Conservation (phyloP, 1,284 basidiomycete genomes). For the Marasmius fiardii region DNA sequence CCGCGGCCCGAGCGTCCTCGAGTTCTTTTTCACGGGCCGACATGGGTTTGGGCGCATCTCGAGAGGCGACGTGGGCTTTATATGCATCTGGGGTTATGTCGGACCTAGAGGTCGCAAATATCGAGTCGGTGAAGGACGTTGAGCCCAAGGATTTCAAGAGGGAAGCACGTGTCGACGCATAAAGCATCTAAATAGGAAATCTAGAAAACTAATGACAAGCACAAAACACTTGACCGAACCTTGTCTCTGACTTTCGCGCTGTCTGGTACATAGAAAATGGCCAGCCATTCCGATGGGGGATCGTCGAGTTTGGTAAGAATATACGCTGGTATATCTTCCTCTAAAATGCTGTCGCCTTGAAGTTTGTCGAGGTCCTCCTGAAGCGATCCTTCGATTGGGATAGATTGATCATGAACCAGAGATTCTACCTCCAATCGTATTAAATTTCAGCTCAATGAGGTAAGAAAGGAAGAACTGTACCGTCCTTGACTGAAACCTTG, state of each 20-base stretch:
- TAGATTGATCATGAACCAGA: slow-evolving; percentile 53
- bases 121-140: slow-evolving; percentile 68
- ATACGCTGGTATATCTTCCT: slow-evolving; percentile 67
- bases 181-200: slow-evolving; percentile 73
- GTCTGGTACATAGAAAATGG: slow-evolving; percentile 75
- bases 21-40: slow-evolving; percentile 80
- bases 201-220: slow-evolving; percentile 1
- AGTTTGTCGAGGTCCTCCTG: slow-evolving; percentile 58
- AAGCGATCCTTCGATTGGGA: slow-evolving; percentile 47
- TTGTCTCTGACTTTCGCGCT: slow-evolving; percentile 73
- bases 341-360: slow-evolving; percentile 43
- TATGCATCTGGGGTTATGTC: slow-evolving; percentile 70
- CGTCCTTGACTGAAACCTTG: slow-evolving; percentile 71
- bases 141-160: slow-evolving; percentile 78
- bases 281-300: slow-evolving; percentile 62
- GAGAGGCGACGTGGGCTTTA: slow-evolving; percentile 69
- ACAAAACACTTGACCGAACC: slow-evolving; percentile 33
- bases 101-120: slow-evolving; percentile 79
- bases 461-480: slow-evolving; percentile 32
- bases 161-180: slow-evolving; percentile 79
- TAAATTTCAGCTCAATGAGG: slow-evolving; percentile 20
- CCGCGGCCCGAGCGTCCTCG: slow-evolving; percentile 70
- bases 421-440: slow-evolving; percentile 46
- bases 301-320: slow-evolving; percentile 63
- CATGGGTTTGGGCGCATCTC: slow-evolving; percentile 75